Evolutionary conservation across 345 rosid genomes (phyloP).

Genomic region (Murraya koenigii): DNA sequence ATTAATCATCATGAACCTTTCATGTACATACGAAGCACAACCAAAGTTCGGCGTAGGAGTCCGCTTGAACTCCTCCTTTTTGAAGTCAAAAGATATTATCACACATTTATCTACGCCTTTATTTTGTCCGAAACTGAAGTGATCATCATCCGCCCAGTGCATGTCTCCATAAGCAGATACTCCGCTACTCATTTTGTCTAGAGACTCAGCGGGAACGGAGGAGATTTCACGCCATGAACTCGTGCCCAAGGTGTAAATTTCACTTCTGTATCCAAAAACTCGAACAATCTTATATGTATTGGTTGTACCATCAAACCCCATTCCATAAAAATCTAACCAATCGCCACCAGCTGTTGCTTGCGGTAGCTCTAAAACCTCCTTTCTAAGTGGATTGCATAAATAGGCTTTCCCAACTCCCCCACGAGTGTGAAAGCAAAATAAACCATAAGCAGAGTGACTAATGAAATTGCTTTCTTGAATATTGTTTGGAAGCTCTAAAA

Average conservation of each 20-base stretch:
- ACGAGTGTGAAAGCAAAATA: neutral
- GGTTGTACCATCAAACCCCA: neutral
- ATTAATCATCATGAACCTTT: neutral
- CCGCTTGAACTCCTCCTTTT: neutral
- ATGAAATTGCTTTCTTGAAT: neutral
- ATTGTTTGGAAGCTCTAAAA: neutral
- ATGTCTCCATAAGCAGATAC: neutral
- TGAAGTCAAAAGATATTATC: neutral
- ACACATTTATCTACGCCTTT: neutral
- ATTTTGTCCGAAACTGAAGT: neutral
- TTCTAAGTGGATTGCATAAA: neutral
- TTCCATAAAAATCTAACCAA: neutral
- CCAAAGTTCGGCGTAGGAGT: neutral
- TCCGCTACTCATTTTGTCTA: neutral
- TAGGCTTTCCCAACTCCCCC: neutral
- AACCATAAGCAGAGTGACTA: neutral
- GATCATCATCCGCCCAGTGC: neutral
- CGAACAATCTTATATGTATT: neutral
- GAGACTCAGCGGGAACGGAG: neutral
- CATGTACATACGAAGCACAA: too few relatives aligned
- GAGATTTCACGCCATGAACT: neutral
- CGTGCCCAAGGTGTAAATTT: neutral
- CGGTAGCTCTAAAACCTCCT: neutral
- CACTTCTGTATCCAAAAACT: neutral
- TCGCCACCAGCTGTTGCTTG: neutral